Evolutionary conservation across 2,329 filamentous ascomycete species (phyloP).

Genomic region (Ascocoryne sarcoides): DNA sequence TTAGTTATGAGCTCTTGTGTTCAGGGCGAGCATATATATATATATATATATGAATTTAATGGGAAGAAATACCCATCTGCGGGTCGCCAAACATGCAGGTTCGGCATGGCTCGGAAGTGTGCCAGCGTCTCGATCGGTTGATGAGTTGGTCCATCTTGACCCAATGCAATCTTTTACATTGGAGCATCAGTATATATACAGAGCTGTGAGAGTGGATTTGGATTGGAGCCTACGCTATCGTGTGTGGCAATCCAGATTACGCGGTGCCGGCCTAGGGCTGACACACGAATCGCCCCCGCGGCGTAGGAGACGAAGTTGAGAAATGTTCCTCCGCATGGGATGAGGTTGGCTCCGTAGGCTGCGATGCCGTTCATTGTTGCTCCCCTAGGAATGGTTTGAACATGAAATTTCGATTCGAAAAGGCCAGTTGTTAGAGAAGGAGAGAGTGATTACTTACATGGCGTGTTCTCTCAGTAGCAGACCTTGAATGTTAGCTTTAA

Average conservation of each 20-base stretch:
- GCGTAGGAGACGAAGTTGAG: slow-evolving; percentile 33
- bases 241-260: slow-evolving; percentile 53
- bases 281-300: slow-evolving; percentile 51
- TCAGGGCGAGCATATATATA: too few species aligned
- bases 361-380: slow-evolving; percentile 55
- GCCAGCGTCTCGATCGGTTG: slow-evolving; percentile 48
- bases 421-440: too few species aligned
- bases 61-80: too few species aligned
- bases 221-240: slow-evolving; percentile 52
- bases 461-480: slow-evolving; percentile 44
- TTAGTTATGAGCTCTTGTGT: too few species aligned
- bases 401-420: too few species aligned
- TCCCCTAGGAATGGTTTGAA: too few species aligned
- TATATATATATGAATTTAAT: slow-evolving; percentile 2
- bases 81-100: slow-evolving; percentile 50
- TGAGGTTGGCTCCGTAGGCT: slow-evolving; percentile 46
- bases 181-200: too few species aligned
- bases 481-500: slow-evolving; percentile 35
- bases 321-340: slow-evolving; percentile 30
- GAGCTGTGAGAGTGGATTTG: too few species aligned
- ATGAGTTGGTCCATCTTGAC: slow-evolving; percentile 53
- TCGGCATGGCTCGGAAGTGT: slow-evolving; percentile 53
- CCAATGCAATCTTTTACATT: slow-evolving; percentile 25
- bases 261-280: slow-evolving; percentile 45
- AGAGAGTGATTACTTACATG: slow-evolving; percentile 47